Conservation (phyloP, 2,329 filamentous ascomycete species). For the Chaetomium globosum region DNA sequence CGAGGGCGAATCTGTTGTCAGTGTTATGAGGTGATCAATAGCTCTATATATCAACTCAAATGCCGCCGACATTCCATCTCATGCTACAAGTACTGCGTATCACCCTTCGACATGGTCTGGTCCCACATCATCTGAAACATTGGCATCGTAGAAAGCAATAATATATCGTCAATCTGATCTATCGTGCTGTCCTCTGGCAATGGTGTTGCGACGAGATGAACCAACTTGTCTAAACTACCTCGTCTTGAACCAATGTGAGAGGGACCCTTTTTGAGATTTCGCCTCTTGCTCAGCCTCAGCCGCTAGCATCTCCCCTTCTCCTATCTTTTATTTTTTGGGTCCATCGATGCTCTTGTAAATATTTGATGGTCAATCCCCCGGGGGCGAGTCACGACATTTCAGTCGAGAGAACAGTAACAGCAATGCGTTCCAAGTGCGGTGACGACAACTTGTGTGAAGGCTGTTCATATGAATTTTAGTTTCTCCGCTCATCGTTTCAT, state of each 20-base stretch:
- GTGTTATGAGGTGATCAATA: not conserved
- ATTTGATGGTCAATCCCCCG: not conserved
- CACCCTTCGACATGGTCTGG: not conserved
- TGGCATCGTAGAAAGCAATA: no score
- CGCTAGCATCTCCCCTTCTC: not conserved
- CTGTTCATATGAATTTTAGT: not conserved
- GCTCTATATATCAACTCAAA: not conserved
- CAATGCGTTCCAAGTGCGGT: not conserved
- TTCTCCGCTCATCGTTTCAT: not conserved
- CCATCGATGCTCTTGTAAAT: not conserved
- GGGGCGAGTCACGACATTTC: not conserved
- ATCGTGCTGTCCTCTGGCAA: not conserved
- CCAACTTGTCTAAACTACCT: not conserved
- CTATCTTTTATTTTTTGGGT: not conserved
- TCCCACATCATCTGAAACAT: not conserved
- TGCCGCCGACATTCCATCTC: not conserved
- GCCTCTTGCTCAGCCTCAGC: not conserved
- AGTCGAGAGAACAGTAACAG: not conserved
- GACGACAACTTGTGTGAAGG: not conserved
- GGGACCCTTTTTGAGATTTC: no score
- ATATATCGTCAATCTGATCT: no score
- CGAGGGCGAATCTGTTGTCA: not conserved
- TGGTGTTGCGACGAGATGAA: not conserved
- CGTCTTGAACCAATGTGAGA: no score
- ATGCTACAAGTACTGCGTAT: not conserved